These are phyloP conservation scores for Cyclotella distinguenda DNA, from an alignment of 108 stramenopile species.

Conservation along the genomic window DNA sequence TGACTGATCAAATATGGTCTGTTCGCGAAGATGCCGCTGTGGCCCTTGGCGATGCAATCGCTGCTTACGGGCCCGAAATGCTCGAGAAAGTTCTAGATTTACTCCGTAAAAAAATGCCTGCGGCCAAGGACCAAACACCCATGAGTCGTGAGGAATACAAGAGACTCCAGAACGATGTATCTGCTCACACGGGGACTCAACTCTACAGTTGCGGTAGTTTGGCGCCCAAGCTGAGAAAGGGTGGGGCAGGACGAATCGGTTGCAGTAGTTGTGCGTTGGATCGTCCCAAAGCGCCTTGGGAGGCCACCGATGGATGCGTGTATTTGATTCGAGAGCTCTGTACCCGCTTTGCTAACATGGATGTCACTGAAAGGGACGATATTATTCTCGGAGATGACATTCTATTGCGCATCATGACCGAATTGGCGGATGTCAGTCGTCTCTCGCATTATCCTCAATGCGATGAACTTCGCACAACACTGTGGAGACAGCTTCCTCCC, in stretches of 20 bases:
- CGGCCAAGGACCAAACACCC: slow-evolving; percentile 77
- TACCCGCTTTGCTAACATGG: slow-evolving; percentile 44
- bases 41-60: slow-evolving; percentile 87
- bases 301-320: slow-evolving; percentile 93
- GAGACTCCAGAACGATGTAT: slow-evolving; percentile 72
- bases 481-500: slow-evolving; percentile 77
- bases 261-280: slow-evolving; percentile 78
- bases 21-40: slow-evolving; percentile 94
- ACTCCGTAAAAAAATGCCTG: slow-evolving; percentile 53
- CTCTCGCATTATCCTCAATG: slow-evolving; percentile 82
- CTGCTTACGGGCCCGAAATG: slow-evolving; percentile 74
- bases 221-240: slow-evolving; percentile 92
- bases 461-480: slow-evolving; percentile 77
- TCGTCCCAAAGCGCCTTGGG: slow-evolving; percentile 93
- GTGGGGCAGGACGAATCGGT: slow-evolving; percentile 84
- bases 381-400: slow-evolving; percentile 51
- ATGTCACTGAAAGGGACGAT: slow-evolving; percentile 42
- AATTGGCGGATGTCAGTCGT: slow-evolving; percentile 81
- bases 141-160: slow-evolving; percentile 88
- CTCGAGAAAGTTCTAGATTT: slow-evolving; percentile 54
- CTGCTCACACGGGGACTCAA: slow-evolving; percentile 76
- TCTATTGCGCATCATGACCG: slow-evolving; percentile 61
- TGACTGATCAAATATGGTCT: slow-evolving; percentile 97
- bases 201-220: slow-evolving; percentile 91
- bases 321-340: slow-evolving; percentile 85